Base-by-base conservation (phyloP, 768 basidiomycete genomes). In the Boletus subparvulus region DNA sequence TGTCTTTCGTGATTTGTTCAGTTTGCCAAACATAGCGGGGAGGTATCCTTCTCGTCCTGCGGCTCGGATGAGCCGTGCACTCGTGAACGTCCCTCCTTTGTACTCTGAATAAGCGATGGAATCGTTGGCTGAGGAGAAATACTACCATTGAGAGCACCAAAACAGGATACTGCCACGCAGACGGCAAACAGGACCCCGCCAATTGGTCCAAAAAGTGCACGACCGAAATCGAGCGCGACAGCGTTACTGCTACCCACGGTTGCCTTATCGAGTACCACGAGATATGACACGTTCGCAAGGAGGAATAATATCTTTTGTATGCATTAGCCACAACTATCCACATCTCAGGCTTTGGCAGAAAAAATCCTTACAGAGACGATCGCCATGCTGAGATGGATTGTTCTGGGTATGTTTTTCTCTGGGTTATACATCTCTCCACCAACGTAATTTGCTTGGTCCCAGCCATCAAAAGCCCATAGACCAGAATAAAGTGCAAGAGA, bases 401-500 rank as follows among this genome's bases (percentile, higher is more conserved):
- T 86, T 55, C 88, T 79, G 3, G 95, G 95, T 46, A 98, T 87
- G 64, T 94, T 94, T 67, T 84, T 89, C 65, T 88, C 83, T 3
- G 92, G 86, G 57, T 88, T 83, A 52, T 78, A 75, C 75, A 98
- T 90, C 71, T 94, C 94, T 30, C 91, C 95, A 14, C 89, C 91
- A 16, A 98, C 91, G 60, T 89, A 96, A 68, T 93, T 94, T 30
- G 83, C 87, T 72, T 91, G 89, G 65, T 95, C 95, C 94, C 94
- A 99, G 1, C 96, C 96, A 70, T 94, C 94, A 61, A 92, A 94
- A 2, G 94, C 94, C 92, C 90, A 98, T 5, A 98, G 75, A 3
- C 94, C 92, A 12, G 94, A 96, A 72, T 97, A 99, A 7, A 98
- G 77, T 0, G 95, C 96, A n/a, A 98, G 77, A 7, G 95, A 92